A percentile compares a stretch with the other conserved stretches of the same genome.
phyloP scores from a whole-genome alignment of 805 yeast species.

The Saccharomycopsis synnaedendra region DNA sequence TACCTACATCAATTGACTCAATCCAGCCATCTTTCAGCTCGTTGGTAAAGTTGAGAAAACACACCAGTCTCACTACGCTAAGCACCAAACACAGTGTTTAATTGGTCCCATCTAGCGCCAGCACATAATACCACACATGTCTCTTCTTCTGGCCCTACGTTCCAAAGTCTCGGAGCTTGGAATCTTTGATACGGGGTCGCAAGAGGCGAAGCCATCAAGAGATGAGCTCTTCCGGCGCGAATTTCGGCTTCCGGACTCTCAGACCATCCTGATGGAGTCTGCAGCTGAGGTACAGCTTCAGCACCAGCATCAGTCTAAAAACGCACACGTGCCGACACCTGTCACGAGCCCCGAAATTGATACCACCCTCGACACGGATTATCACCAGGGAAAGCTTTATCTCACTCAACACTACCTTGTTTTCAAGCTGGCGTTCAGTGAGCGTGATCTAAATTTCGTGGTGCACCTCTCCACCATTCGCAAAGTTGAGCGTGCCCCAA shows the following conservation, averaged over 20 bases:
- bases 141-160: conserved; percentile 13
- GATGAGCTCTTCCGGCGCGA: conserved; percentile 63
- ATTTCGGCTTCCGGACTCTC: conserved; percentile 62
- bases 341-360: conserved; percentile 5
- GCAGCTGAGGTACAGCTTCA: conserved; percentile 45
- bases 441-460: conserved; percentile 52
- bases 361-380: conserved; percentile 8
- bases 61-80: too few species aligned
- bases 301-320: background rate
- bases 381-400: conserved; percentile 43
- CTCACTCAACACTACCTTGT: conserved; percentile 67
- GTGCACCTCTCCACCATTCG: conserved; percentile 69
- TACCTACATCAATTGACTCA: too few species aligned
- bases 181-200: conserved; percentile 9
- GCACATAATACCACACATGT: conserved; percentile 2
- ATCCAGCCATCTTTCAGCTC: too few species aligned
- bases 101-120: too few species aligned
- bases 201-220: conserved; percentile 35
- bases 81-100: too few species aligned
- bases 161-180: conserved; percentile 15
- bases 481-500: conserved; percentile 76
- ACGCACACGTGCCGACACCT: conserved; percentile 7
- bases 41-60: too few species aligned
- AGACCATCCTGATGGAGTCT: conserved; percentile 51
- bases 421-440: conserved; percentile 62